Percentiles rank a stretch among this genome's conserved stretches.
phyloP scores from a whole-genome alignment of 306 rosid species.

The Fragaria nilgerrensis region DNA sequence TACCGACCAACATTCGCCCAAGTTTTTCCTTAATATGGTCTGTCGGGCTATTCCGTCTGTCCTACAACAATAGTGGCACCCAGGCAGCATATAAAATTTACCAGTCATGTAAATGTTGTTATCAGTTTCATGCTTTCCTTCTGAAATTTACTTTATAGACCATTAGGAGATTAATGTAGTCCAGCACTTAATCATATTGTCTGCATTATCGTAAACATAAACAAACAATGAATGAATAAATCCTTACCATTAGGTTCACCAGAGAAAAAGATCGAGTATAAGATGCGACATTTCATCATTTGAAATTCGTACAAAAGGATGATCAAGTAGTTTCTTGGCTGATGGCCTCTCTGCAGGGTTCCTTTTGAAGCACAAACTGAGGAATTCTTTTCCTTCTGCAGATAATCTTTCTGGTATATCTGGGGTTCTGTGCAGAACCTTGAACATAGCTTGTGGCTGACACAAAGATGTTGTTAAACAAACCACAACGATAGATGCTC shows the following conservation, averaged over 20 bases:
- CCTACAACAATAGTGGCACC: slow-evolving; percentile 36
- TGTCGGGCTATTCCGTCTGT: slow-evolving; percentile 38
- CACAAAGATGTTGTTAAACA: slow-evolving; percentile 3
- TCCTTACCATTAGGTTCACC: no score
- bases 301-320: slow-evolving; percentile 61
- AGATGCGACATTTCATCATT: slow-evolving; percentile 38
- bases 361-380: slow-evolving; percentile 71
- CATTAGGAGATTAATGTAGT: not conserved
- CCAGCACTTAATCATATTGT: not conserved
- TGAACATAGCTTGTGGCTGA: slow-evolving; percentile 98
- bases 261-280: slow-evolving; percentile 33
- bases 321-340: slow-evolving; percentile 67
- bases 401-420: slow-evolving; percentile 73
- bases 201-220: not conserved
- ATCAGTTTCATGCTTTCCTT: not conserved
- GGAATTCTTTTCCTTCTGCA: slow-evolving; percentile 76
- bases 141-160: slow-evolving; percentile 29
- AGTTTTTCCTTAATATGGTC: slow-evolving; percentile 26
- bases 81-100: no score
- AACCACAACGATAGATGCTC: not conserved
- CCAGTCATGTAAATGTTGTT: no score
- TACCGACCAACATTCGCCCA: slow-evolving; percentile 30
- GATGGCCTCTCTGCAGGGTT: slow-evolving; percentile 82
- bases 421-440: slow-evolving; percentile 73
- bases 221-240: not conserved